Evolutionary conservation across 2,329 filamentous ascomycete species (phyloP).

Genomic region (Aureobasidium uvarum): DNA sequence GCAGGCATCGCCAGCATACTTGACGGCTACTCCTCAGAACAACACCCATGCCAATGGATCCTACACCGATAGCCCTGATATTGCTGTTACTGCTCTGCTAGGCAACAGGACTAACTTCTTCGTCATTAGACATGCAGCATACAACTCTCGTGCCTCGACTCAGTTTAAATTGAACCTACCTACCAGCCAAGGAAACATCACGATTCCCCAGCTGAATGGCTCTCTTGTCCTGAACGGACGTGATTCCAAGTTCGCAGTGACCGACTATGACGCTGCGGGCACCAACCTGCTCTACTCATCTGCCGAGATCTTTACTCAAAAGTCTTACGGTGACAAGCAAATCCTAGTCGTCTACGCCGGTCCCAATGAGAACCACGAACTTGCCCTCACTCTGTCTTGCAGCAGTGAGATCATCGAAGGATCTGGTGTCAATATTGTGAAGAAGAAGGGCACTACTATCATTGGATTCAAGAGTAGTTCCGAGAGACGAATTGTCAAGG

Average conservation of each 20-base stretch:
- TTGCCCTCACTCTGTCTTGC: constrained; percentile 49
- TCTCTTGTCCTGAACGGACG: constrained; percentile 59
- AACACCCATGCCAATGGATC: constrained; percentile 49
- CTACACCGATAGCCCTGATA: constrained; percentile 52
- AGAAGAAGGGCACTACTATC: constrained; percentile 47
- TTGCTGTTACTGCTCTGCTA: constrained; percentile 62
- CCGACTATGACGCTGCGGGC: constrained; percentile 57
- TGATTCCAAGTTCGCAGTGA: constrained; percentile 61
- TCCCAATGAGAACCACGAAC: constrained; percentile 61
- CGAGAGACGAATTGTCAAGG: constrained; percentile 53
- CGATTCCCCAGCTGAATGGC: constrained; percentile 59
- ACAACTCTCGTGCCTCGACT: constrained; percentile 57
- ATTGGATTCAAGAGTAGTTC: constrained; percentile 57
- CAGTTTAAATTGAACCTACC: constrained; percentile 63
- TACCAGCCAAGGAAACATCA: constrained; percentile 58
- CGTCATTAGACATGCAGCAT: constrained; percentile 62
- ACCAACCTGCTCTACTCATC: constrained; percentile 57
- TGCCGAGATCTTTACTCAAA: constrained; percentile 56
- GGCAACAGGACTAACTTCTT: constrained; percentile 60
- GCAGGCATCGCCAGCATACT: constrained; percentile 67
- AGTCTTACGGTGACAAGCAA: constrained; percentile 56
- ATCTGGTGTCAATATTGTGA: constrained; percentile 38
- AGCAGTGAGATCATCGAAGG: constrained; percentile 45
- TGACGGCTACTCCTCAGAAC: constrained; percentile 58
- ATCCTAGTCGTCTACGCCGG: constrained; percentile 61